These are phyloP conservation scores for Calonectria henricotiae DNA, from an alignment of 2,329 filamentous ascomycete genomes.

Conservation along the genomic window DNA sequence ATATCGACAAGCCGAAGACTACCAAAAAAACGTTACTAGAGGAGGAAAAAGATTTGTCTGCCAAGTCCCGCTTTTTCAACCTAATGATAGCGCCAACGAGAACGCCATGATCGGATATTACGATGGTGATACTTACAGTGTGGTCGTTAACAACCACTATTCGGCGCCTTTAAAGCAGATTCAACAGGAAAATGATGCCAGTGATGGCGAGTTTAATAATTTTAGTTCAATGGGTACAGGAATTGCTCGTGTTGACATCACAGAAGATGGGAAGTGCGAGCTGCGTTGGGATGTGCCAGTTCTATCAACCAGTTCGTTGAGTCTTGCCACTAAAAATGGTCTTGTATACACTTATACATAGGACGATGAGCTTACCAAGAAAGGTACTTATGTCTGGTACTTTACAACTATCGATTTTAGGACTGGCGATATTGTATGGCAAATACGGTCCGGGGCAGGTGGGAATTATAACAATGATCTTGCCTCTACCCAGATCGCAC, in stretches of 20 bases:
- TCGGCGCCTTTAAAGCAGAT: too few species aligned
- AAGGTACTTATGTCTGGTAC: conserved; percentile 7
- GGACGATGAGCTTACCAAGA: not conserved
- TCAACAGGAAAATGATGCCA: too few species aligned
- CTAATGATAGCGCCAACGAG: too few species aligned
- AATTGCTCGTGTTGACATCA: conserved; percentile 2
- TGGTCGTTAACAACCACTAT: too few species aligned
- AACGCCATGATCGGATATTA: too few species aligned
- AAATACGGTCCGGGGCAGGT: not conserved
- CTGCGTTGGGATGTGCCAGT: conserved; percentile 1
- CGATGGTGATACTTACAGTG: too few species aligned
- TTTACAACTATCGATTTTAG: conserved; percentile 5
- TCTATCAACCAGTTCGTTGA: not conserved
- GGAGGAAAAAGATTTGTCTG: too few species aligned
- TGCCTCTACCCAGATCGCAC: conserved; percentile 3
- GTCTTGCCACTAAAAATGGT: not conserved
- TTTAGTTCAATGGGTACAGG: too few species aligned
- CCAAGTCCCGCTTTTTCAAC: too few species aligned
- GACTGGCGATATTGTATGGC: not conserved
- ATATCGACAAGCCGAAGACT: too few species aligned
- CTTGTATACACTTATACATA: conserved; percentile 5
- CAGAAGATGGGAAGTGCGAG: not conserved
- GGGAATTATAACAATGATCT: conserved; percentile 4
- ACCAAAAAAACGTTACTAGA: too few species aligned
- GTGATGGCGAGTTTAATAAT: too few species aligned